A percentile compares a stretch with the other conserved stretches of the same genome.
These are phyloP conservation scores for Secale cereale DNA, from an alignment of 176 grass and related monocot species.

Conservation along the genomic window DNA sequence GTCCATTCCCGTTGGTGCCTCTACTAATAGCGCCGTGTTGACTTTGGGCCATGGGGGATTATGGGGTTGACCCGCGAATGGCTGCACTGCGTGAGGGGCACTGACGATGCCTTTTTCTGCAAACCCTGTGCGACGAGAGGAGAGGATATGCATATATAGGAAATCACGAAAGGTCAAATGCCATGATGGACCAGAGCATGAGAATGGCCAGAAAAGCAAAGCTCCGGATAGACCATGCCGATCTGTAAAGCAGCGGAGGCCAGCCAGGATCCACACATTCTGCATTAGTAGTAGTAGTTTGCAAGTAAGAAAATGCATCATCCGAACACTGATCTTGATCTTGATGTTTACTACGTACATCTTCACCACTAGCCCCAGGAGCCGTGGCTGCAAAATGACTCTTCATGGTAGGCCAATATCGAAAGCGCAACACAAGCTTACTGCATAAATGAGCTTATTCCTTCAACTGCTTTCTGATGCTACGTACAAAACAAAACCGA, in stretches of 20 bases:
- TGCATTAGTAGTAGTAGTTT: conserved; percentile 19
- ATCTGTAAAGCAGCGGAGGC: conserved; percentile 46
- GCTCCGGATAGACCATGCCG: conserved; percentile 39
- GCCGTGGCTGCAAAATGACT: neutral
- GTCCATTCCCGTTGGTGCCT: conserved; percentile 29
- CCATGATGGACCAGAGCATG: conserved; percentile 38
- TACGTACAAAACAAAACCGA: neutral
- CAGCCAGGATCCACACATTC: conserved; percentile 19
- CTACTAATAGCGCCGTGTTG: conserved; percentile 24
- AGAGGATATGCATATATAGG: conserved; percentile 31
- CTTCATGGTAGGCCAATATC: neutral
- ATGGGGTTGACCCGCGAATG: conserved; percentile 45
- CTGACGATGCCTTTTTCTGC: conserved; percentile 3
- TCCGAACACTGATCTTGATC: conserved; percentile 20
- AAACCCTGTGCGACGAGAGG: neutral
- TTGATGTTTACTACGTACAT: neutral
- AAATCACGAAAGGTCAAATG: conserved; percentile 37
- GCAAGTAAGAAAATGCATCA: conserved; percentile 13
- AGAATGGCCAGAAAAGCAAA: conserved; percentile 32
- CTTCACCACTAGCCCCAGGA: neutral
- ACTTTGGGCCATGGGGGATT: conserved; percentile 9
- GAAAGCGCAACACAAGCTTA: neutral
- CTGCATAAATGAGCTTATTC: neutral
- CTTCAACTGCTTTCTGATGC: neutral
- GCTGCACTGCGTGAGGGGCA: conserved; percentile 1